Evolutionary conservation across 1,284 basidiomycete species (phyloP), one percentile per base, ranked within the genome.

Genomic region (Cryptococcus sp.): DNA sequence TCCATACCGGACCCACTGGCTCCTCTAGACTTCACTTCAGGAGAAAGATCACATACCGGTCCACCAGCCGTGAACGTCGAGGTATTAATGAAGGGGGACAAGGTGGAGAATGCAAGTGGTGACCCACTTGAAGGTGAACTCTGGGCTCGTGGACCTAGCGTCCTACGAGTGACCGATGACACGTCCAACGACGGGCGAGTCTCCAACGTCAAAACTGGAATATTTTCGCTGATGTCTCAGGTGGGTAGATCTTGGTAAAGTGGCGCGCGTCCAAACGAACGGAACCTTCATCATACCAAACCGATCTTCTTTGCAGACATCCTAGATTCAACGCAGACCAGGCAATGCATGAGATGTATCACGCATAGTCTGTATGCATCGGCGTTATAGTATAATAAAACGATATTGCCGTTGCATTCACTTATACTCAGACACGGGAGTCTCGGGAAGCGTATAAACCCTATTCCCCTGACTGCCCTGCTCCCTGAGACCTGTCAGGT

Each of bases 61-160:
- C 62, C 73, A 3, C 73, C 73, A 4, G 62, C 64, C 4, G 58
- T 45, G 28, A 75, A 75, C 47, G 55, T 75, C 25, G 74, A 76
- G 53, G 61, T 75, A 2, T 2, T 69, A 4, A 55, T 76, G 14
- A 58, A 57, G 36, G 68, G 63, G 0, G 60, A 60, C 2, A 44
- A 49, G 24, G 58, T 63, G 9, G 60, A 64, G 34, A 50, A 25
- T 32, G 56, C 13, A 3, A 24, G 16, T 2, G 25, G 41, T 7
- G 41, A 50, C 21, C 45, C 52, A 19, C 50, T 60, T 13, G 31
- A 52, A 28, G 69, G 68, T 9, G 49, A 49, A 16, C 51, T 72
- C 9, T 70, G 58, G 59, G 50, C 62, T 7, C 50, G 68, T 22
- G 69, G 69, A 2, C 71, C 70, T 18, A 54, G 50, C 23, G 57